Base-by-base conservation (phyloP, 768 basidiomycete species). In the Tricholoma hemisulphureum region DNA sequence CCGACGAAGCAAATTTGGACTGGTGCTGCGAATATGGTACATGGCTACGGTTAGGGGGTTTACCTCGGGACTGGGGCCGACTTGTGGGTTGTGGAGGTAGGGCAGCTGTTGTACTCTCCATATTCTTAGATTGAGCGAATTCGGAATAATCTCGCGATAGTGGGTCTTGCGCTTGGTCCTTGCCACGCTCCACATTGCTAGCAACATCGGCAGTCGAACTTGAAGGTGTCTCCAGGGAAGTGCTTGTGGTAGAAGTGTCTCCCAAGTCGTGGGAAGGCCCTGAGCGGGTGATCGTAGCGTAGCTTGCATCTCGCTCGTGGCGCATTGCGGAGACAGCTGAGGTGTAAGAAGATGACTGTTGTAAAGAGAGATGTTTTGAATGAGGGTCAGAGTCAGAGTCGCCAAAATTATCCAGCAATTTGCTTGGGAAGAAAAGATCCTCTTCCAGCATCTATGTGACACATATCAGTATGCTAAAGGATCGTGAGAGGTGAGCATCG, bases 371-470 rank as follows among this genome's bases (percentile, higher is more conserved):
- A 24, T 64, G 61, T 21, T 63, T 62, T 34, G 64, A 67, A 31
- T 70, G 66, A 29, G 39, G 59, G 24, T 69, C 67, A 20, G 62
- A 51, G 23, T 74, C 67, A 5, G 63, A 63, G 5, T 72, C 71
- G 4, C 65, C 65, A 35, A 76, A 71, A 18, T 70, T 68, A 48
- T 80, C 78, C 14, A 71, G 62, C 2, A 67, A 58, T 59, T 75
- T 79, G 11, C 88, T 87, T 1, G 88, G 89, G 63, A 90, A 89
- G 65, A 81, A 85, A 3, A 91, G 68, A 60, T 91, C 88, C 69
- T 89, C 88, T 67, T 91, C 89, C 50, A 88, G 74, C 71, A 90
- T 77, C 86, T 88, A 58, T 28, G 51, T 24, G n/a, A 48, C 18
- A 32, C 23, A 18, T 21, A 61, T 28, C 7, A 29, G 41, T 37